phyloP scores from a whole-genome alignment of 306 rosid genomes.

The Astragalus membranaceus region DNA sequence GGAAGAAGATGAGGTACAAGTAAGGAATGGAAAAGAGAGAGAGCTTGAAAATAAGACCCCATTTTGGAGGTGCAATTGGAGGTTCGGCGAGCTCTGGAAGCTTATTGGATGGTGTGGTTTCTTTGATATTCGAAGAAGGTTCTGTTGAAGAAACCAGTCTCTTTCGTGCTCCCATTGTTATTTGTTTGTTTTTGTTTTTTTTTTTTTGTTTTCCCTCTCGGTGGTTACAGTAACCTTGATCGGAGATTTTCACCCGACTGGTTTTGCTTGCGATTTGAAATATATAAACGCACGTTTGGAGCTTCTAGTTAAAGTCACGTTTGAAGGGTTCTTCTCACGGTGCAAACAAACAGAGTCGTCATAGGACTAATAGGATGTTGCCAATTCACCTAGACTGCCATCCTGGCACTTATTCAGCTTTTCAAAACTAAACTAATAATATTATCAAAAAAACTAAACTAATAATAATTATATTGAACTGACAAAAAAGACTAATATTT shows the following conservation, averaged over 20 bases:
- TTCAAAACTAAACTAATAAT: no score
- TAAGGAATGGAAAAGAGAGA: slow-evolving; percentile 52
- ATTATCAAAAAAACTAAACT: no score
- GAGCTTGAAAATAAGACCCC: slow-evolving; percentile 56
- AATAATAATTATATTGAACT: no score
- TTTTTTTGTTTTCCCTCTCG: neutral
- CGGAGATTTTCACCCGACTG: neutral
- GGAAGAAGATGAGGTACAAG: slow-evolving; percentile 55
- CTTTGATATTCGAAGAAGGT: slow-evolving; percentile 8
- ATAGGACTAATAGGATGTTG: neutral
- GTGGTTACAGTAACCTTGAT: neutral
- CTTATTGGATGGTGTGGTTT: slow-evolving; percentile 21
- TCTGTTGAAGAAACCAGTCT: slow-evolving; percentile 39
- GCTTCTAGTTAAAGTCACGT: no score
- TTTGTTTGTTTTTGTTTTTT: neutral
- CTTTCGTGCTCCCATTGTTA: slow-evolving; percentile 73
- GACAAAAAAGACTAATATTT: no score
- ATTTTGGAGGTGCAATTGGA: slow-evolving; percentile 68
- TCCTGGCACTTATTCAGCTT: neutral
- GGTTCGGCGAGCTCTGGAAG: slow-evolving; percentile 32
- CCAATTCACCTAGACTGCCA: neutral
- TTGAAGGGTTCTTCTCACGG: no score
- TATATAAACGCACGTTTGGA: no score
- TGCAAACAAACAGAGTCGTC: neutral
- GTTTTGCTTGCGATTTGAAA: no score